These are phyloP conservation scores for Didymella pomorum DNA, from an alignment of 2,329 filamentous ascomycete genomes.

Conservation along the genomic window DNA sequence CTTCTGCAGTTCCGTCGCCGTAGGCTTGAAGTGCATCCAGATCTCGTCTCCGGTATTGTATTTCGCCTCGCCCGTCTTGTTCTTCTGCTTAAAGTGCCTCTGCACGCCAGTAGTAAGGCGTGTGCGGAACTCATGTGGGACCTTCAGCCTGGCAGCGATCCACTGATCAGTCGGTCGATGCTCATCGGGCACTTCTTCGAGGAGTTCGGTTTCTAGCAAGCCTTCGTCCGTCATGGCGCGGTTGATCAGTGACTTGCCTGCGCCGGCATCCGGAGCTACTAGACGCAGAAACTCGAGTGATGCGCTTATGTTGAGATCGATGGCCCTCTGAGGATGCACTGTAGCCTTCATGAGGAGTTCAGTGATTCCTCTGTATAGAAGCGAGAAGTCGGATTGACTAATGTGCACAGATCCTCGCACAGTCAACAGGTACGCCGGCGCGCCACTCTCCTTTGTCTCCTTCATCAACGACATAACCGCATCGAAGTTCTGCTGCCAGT, in stretches of 20 bases:
- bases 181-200: conserved; percentile 60
- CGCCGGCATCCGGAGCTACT: conserved; percentile 52
- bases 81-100: conserved; percentile 43
- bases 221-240: conserved; percentile 63
- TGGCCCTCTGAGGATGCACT: conserved; percentile 68
- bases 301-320: conserved; percentile 69
- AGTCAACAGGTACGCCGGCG: conserved; percentile 57
- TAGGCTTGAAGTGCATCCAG: conserved; percentile 60
- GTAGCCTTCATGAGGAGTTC: conserved; percentile 68
- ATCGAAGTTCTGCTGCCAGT: conserved; percentile 71
- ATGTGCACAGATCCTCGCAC: conserved; percentile 69
- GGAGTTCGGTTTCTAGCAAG: conserved; percentile 56
- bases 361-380: conserved; percentile 68
- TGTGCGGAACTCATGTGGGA: conserved; percentile 65
- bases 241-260: conserved; percentile 56
- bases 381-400: conserved; percentile 71
- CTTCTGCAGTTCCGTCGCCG: conserved; percentile 34
- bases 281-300: conserved; percentile 68
- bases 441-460: conserved; percentile 61
- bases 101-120: conserved; percentile 58
- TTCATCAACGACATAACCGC: conserved; percentile 64
- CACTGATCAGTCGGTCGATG: conserved; percentile 66
- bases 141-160: conserved; percentile 65
- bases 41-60: conserved; percentile 58
- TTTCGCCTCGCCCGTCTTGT: conserved; percentile 45